Percentiles rank a stretch among this genome's conserved stretches.
phyloP scores from a whole-genome alignment of 1,139 yeast species.

The Scheffersomyces quercinus region DNA sequence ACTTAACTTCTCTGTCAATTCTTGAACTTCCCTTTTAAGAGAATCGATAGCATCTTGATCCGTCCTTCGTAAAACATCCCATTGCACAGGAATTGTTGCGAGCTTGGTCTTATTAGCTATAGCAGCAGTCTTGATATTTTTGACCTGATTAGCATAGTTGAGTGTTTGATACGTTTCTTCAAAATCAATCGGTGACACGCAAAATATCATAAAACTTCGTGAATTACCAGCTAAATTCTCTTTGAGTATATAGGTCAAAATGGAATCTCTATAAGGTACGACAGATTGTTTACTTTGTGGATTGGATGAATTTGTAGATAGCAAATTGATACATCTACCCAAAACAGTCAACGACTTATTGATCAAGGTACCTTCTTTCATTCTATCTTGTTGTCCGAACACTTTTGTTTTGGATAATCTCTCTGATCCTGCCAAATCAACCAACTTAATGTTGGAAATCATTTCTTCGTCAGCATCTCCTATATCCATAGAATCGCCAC shows the following conservation, averaged over 20 bases:
- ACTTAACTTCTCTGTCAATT: conserved; percentile 28
- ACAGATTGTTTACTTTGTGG: conserved; percentile 27
- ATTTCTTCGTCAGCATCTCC: conserved; percentile 56
- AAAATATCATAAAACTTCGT: conserved; percentile 73
- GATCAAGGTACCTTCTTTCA: conserved; percentile 73
- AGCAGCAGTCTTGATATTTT: conserved; percentile 65
- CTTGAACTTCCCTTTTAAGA: conserved; percentile 32
- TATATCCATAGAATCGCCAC: conserved; percentile 22
- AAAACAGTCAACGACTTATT: conserved; percentile 74
- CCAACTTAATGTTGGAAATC: conserved; percentile 62
- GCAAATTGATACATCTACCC: conserved; percentile 69
- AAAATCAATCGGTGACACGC: conserved; percentile 72
- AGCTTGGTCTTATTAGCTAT: conserved; percentile 41
- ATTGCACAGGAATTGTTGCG: conserved; percentile 29
- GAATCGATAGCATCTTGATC: conserved; percentile 32
- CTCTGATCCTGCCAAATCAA: conserved; percentile 84
- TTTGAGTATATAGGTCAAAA: conserved; percentile 68
- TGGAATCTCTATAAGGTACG: conserved; percentile 74
- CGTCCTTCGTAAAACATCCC: conserved; percentile 28
- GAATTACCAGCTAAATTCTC: conserved; percentile 76
- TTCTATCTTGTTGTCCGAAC: conserved; percentile 55
- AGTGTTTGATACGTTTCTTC: conserved; percentile 76
- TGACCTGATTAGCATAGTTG: conserved; percentile 75
- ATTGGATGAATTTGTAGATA: conserved; percentile 38
- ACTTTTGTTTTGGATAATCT: conserved; percentile 64